Evolutionary conservation across 2,329 filamentous ascomycete genomes (phyloP).

Genomic region (Helminthosporium solani): DNA sequence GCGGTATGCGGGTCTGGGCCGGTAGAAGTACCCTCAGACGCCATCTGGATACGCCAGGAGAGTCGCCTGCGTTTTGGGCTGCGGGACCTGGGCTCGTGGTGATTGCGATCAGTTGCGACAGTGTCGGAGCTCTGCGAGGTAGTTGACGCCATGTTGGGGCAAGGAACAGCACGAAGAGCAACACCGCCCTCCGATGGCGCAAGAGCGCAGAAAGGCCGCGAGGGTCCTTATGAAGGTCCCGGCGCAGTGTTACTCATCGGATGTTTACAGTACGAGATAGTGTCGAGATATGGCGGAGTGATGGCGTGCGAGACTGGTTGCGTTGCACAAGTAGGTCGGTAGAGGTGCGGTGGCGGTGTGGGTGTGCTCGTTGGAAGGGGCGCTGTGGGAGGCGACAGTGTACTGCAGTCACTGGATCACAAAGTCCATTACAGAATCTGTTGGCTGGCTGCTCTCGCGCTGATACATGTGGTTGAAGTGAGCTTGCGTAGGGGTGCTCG

Average conservation of each 20-base stretch:
- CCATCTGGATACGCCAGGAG: constrained; percentile 31
- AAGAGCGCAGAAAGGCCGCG: constrained; percentile 8
- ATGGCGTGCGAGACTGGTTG: constrained; percentile 17
- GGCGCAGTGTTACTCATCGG: constrained; percentile 3
- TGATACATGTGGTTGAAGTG: no score
- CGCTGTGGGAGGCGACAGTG: neutral
- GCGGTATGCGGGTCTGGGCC: constrained; percentile 33
- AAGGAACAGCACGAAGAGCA: no score
- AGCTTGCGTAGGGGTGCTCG: no score
- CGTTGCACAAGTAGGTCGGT: no score
- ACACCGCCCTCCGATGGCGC: no score
- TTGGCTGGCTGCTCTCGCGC: no score
- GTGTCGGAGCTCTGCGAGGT: constrained; percentile 22
- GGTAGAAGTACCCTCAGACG: constrained; percentile 10
- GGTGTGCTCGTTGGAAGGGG: no score
- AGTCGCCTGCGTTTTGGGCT: constrained; percentile 25
- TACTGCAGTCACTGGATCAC: neutral
- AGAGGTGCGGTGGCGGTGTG: no score
- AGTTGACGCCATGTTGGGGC: constrained; percentile 31
- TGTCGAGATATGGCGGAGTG: constrained; percentile 6
- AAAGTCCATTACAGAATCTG: neutral
- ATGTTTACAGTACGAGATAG: neutral
- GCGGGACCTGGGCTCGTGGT: constrained; percentile 11
- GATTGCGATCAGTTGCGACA: constrained; percentile 28
- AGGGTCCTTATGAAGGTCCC: constrained; percentile 17